Evolutionary conservation across 1,284 basidiomycete genomes (phyloP).

Genomic region (Moniliophthora roreri): DNA sequence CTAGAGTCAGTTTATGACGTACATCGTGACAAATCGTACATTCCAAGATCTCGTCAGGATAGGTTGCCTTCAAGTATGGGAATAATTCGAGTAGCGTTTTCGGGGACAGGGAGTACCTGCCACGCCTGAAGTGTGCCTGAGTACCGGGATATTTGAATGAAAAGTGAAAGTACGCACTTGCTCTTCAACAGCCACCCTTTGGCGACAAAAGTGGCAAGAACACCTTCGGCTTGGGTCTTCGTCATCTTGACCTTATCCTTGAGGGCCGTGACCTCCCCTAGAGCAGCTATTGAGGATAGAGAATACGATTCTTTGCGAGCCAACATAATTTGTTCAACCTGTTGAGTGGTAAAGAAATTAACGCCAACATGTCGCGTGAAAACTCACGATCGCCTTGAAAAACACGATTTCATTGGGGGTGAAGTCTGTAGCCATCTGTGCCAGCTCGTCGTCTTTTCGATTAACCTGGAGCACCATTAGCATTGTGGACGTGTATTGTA

Average conservation of each 20-base stretch:
- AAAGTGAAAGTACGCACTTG: conserved; percentile 70
- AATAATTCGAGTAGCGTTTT: conserved; percentile 75
- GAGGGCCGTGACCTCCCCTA: conserved; percentile 65
- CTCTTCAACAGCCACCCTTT: conserved; percentile 80
- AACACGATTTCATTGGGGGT: conserved; percentile 73
- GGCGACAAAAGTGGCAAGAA: conserved; percentile 78
- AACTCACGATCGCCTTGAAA: conserved; percentile 76
- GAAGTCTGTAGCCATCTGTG: conserved; percentile 84
- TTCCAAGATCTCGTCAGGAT: conserved; percentile 68
- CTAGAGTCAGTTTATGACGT: conserved; percentile 13
- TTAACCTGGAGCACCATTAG: conserved; percentile 59
- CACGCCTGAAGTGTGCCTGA: conserved; percentile 41
- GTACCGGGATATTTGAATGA: not conserved
- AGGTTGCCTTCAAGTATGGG: conserved; percentile 74
- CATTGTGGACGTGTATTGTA: not conserved
- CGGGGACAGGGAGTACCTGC: conserved; percentile 76
- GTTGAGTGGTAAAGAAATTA: conserved; percentile 5
- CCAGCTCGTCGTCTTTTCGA: conserved; percentile 71
- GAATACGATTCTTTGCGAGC: conserved; percentile 75
- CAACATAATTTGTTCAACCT: conserved; percentile 88
- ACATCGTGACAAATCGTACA: conserved; percentile 79
- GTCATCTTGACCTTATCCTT: conserved; percentile 68
- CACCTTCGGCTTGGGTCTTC: conserved; percentile 71
- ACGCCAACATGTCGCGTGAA: conserved; percentile 1
- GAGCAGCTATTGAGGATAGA: conserved; percentile 72